Evolutionary conservation across 148 eudicot genomes (phyloP).

Genomic region (Chenopodium suecicum): DNA sequence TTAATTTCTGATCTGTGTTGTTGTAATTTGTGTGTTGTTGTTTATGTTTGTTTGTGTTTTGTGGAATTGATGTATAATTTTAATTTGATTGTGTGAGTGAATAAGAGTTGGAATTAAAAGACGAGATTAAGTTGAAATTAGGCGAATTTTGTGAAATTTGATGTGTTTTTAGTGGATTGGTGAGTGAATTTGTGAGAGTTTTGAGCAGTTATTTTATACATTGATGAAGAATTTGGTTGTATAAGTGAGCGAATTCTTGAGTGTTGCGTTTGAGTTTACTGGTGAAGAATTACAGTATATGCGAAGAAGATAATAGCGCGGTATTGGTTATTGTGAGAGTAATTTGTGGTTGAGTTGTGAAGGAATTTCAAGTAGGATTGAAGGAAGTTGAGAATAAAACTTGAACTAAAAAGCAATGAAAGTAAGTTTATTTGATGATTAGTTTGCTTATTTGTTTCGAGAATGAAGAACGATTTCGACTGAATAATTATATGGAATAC

Average conservation of each 20-base stretch:
- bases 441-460: neutral
- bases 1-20: conserved; percentile 8
- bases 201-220: neutral
- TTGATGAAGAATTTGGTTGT: conserved; percentile 7
- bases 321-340: neutral
- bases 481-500: too few species aligned
- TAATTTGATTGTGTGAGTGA: neutral
- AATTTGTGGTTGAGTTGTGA: conserved; percentile 6
- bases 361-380: neutral
- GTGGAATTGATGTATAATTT: neutral
- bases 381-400: neutral
- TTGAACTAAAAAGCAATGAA: neutral
- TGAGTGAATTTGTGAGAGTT: neutral
- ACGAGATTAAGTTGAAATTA: neutral
- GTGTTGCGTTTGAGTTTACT: neutral
- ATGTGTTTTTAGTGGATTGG: neutral
- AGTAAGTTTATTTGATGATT: neutral
- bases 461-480: neutral
- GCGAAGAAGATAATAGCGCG: neutral
- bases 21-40: neutral
- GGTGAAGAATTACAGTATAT: neutral
- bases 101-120: neutral
- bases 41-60: neutral
- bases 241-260: neutral
- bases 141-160: neutral